Percentiles rank a stretch among this genome's conserved stretches.
Conservation (phyloP, 2,329 filamentous ascomycete species). For the Gaeumannomyces tritici region DNA sequence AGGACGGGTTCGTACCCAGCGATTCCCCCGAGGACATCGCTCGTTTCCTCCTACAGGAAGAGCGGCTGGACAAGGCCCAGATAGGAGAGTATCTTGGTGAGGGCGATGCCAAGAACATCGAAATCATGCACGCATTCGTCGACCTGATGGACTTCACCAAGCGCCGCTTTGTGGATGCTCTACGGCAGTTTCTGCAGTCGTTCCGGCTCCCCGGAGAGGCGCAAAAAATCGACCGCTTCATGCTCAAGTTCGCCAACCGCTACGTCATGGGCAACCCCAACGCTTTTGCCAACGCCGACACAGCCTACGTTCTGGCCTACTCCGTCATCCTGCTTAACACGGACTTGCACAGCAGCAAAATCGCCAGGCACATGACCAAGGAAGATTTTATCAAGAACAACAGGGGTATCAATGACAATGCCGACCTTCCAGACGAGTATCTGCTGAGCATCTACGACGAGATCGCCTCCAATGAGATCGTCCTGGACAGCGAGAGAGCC, state of each 20-base stretch:
- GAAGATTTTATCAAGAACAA: conserved; percentile 99
- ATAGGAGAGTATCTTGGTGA: conserved; percentile 94
- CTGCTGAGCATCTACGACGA: conserved; percentile 84
- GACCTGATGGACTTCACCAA: conserved; percentile 90
- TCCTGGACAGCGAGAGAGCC: conserved; percentile 84
- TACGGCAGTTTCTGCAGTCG: conserved; percentile 85
- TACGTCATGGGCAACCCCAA: conserved; percentile 94
- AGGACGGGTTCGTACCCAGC: conserved; percentile 79
- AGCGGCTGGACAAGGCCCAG: conserved; percentile 80
- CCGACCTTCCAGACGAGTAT: conserved; percentile 88
- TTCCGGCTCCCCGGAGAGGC: conserved; percentile 94
- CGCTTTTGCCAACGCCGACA: conserved; percentile 96
- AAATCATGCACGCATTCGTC: conserved; percentile 97
- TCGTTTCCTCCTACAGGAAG: conserved; percentile 69
- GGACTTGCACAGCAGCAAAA: conserved; percentile 84
- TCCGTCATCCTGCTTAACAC: conserved; percentile 96
- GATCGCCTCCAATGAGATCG: conserved; percentile 84
- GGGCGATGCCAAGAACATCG: conserved; percentile 85
- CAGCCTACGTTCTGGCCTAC: conserved; percentile 90
- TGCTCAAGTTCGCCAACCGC: conserved; percentile 96
- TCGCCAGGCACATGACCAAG: conserved; percentile 79
- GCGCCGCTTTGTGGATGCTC: conserved; percentile 82
- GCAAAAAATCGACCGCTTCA: conserved; percentile 98
- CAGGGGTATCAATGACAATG: conserved; percentile 92
- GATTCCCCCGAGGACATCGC: conserved; percentile 76